Base-by-base conservation (phyloP, 768 basidiomycete genomes). In the Mycena filopes region DNA sequence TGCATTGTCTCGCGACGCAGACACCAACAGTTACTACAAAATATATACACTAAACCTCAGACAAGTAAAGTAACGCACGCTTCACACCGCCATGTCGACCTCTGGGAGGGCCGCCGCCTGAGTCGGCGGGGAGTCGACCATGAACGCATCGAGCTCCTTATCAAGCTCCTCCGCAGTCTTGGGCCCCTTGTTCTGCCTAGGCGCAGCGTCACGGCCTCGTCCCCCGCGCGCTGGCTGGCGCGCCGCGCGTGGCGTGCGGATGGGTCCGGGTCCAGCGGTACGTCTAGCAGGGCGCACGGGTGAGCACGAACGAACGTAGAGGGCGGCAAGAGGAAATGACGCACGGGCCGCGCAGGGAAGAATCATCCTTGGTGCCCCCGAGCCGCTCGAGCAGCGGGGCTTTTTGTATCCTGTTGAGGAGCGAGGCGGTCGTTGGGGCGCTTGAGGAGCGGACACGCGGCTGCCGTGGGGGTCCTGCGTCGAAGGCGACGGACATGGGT, bases 161-260 rank as follows among this genome's bases (percentile, higher is more conserved):
- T 98, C 95, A 63, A 98, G 78, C 69, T 97, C 93, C 62, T 89
- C 91, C 10, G 87, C 92, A 2, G 92, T 92, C 77, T 93, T 89
- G 4, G 86, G 83, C 77, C 76, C 50, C 55, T 50, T 61, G 36
- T 42, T 64, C 77, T 89, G 88, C 72, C 84, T 79, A 67, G 74
- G 72, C 69, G 78, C 68, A 63, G 68, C 48, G 12, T 70, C n/a
- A n/a, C n/a, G n/a, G n/a, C n/a, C 68, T n/a, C 56, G 76, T 11
- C 78, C 79, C 50, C 76, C 74, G 26, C 77, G 78, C 38, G 51
- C 40, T 18, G 54, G 41, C 12, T 55, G 28, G 16, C 29, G 41
- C 10, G 54, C 7, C 25, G 63, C 83, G 80, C 25, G 77, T 78
- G 59, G 88, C 16, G 77, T 78, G 59, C 89, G 86, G 63, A 84